Evolutionary conservation across 129 eudicot genomes (phyloP).

Genomic region (Deinandra increscens): DNA sequence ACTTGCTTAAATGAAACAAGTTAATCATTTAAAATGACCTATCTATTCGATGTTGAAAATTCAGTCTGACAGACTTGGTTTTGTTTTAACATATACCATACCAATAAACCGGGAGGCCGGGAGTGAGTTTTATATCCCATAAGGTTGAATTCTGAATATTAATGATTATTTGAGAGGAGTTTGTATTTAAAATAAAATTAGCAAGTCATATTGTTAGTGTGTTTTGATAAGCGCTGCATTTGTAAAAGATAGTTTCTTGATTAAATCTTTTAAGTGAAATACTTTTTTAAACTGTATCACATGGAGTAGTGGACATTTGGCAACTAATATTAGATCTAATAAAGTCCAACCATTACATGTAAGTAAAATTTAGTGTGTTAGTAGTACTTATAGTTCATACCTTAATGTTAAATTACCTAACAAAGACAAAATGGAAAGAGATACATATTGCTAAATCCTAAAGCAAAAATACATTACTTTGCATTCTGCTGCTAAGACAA

Average conservation of each 20-base stretch:
- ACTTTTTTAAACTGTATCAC: neutral
- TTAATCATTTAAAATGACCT: neutral
- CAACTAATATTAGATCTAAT: neutral
- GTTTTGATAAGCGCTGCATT: neutral
- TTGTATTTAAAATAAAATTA: neutral
- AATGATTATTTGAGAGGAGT: neutral
- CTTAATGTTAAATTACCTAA: neutral
- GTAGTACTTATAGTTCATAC: neutral
- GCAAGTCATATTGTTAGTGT: neutral
- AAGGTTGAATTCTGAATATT: neutral
- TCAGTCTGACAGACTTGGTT: neutral
- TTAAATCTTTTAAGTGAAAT: neutral
- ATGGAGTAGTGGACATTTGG: neutral
- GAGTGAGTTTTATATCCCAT: neutral
- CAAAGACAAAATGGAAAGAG: neutral
- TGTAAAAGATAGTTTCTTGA: neutral
- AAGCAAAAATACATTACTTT: neutral
- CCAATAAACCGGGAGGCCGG: neutral
- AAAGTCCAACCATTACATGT: no score
- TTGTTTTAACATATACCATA: neutral
- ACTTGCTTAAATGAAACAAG: neutral
- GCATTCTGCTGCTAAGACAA: neutral
- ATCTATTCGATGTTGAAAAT: neutral
- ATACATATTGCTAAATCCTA: neutral
- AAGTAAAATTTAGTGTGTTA: no score